These are phyloP conservation scores for Hypoxylon sp. DNA, from an alignment of 2,329 filamentous ascomycete genomes.

Conservation along the genomic window DNA sequence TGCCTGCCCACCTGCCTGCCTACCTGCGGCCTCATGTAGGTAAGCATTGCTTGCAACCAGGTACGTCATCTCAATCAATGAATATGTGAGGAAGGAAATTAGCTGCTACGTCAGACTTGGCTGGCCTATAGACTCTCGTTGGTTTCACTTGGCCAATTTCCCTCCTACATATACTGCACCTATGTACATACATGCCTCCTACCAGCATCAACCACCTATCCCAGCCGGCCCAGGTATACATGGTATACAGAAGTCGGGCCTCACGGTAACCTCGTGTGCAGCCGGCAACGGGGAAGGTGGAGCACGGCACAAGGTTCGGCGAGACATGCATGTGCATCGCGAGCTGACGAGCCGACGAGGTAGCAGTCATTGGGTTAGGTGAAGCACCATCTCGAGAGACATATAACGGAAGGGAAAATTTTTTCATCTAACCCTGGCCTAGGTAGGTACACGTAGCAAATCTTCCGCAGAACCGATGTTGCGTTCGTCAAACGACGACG, in stretches of 20 bases:
- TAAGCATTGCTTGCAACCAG: neutral
- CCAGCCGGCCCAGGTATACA: conserved; percentile 13
- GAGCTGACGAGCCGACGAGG: too few species aligned
- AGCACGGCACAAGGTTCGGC: neutral
- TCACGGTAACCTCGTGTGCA: conserved; percentile 8
- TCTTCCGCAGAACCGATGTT: conserved; percentile 24
- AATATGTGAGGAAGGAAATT: conserved; percentile 13
- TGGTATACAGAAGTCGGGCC: conserved; percentile 14
- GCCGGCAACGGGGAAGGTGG: conserved; percentile 12
- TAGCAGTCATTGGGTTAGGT: neutral
- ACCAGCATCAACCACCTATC: too few species aligned
- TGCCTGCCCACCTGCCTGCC: too few species aligned
- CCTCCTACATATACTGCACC: too few species aligned
- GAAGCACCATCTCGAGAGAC: too few species aligned
- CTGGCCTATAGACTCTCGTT: neutral
- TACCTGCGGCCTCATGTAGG: too few species aligned
- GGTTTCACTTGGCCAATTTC: conserved; percentile 14
- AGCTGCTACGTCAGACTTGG: conserved; percentile 9
- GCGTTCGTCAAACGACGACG: conserved; percentile 9
- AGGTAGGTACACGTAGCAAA: conserved; percentile 1
- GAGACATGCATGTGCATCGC: conserved; percentile 1
- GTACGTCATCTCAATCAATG: neutral
- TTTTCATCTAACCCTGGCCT: neutral
- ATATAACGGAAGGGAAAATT: neutral
- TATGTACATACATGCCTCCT: too few species aligned